Base-by-base conservation (phyloP, 2,329 filamentous ascomycete genomes). In the Fusarium sp. region DNA sequence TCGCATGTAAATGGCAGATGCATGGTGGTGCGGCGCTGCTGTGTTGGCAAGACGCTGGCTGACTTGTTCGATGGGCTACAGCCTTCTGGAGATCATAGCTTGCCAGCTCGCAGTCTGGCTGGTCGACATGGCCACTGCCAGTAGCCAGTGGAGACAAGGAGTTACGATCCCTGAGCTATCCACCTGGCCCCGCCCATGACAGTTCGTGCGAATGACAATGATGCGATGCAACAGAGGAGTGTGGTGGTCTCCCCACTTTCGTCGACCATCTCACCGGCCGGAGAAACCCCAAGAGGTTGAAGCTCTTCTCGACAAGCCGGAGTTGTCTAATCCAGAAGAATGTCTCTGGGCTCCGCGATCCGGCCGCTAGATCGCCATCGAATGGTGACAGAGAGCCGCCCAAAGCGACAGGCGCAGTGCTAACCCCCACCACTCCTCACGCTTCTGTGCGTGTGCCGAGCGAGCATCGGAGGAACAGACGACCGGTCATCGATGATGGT, bases 391-490 rank as follows among this genome's bases (percentile, higher is more conserved):
- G 59, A 65, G 71, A 78, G 75, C 76, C 76, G 76, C 76, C 71
- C 64, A 76, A 77, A 63, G 76, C 76, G 75, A 77, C 73, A 75
- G 61, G 65, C 68, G 68, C 68, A 56, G 48, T 34, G 20, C 48
- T 32, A 54, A 54, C 48, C 48, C 23, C 67, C 67, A 58, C 64
- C 56, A 48, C 65, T 68, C 39, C 32, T 59, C 50, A 41, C 20
- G 54, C 35, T 43, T 35, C 50, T 56, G 57, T 34, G 72, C 32
- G 60, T 35, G 64, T 75, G 59, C 67, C 57, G 61, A 73, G 56
- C 62, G 60, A 57, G 39, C 62, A 64, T 75, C 66, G 62, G 69
- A 73, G 63, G 56, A 73, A 68, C 59, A 67, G 66, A 48, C 62
- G 56, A 37, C 58, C 54, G 35, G 37, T 27, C 66, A 63, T 67